Base-by-base conservation (phyloP, 1,284 basidiomycete genomes). In the Pyrrhoderma noxium region DNA sequence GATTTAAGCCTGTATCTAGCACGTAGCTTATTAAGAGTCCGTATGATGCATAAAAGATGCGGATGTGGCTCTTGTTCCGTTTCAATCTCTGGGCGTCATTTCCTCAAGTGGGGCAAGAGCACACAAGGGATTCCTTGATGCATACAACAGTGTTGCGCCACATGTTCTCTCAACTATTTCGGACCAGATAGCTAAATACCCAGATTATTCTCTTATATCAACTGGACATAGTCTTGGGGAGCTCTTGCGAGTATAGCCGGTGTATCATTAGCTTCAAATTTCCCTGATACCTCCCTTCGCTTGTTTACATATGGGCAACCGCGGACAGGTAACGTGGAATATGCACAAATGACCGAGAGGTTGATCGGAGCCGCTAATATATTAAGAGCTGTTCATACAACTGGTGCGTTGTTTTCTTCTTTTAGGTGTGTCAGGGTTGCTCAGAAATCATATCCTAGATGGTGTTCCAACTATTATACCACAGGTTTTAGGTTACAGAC, bases 181-280 rank as follows among this genome's bases (percentile, higher is more conserved):
- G 5, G 5, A 43, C 19, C 57, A 67, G 49, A 59, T 66, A 2
- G 39, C 42, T 7, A 38, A 55, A 5, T 60, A 74, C 52, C 61
- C 65, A 4, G 65, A 57, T 2, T 72, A 71, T 55, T 51, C 66
- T 0, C 61, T 77, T 42, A 68, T 73, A 3, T 70, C 70, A 1
- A 68, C 67, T 1, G 76, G 75, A 0, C 76, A 78, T 57, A 76
- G 74, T 1, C 62, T 77, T 3, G 76, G 75, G 75, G 73, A 2
- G 64, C 74, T 3, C 55, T 79, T 31, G 66, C 76, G 0, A 62
- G 70, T 7, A 60, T 77, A 2, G 73, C 68, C 8, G 71, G 70
- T 1, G 60, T 75, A 3, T 62, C 69, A 3, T 45, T 77, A 21
- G 64, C 70, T 56, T 61, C 66, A 46, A 69, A 68, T 34, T 72